Base-by-base conservation (phyloP, 805 yeast species). In the Ogataea ganodermae region DNA sequence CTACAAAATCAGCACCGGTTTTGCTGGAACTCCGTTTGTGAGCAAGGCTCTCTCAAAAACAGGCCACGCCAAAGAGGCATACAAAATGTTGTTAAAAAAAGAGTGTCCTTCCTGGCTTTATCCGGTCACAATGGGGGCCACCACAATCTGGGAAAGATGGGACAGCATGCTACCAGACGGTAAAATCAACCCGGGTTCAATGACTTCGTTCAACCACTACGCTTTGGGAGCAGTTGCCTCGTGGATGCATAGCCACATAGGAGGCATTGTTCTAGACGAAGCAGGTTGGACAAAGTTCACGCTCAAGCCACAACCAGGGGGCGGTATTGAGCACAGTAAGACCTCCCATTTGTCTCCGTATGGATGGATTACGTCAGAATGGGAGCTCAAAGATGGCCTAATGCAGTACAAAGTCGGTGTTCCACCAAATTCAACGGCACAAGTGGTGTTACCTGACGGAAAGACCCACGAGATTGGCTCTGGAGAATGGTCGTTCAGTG, bases 101-200 rank as follows among this genome's bases (percentile, higher is more conserved):
- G 38, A 50, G 33, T 47, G 55, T 30, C 64, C 64, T 14, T 59
- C 63, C 5, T 60, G 64, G 64, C 45, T 60, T n/a, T 60, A 60
- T 35, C 63, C 64, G 6, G 57, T 60, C 10, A 36, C 63, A 7
- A 55, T 60, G 61, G 64, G 64, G 3, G 64, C 64, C 10, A 60
- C 64, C 18, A 60, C 64, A 3, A 44, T 56, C 10, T 60, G 64
- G 64, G 64, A 59, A 41, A 52, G 64, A n/a, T 60, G 62, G 63
- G 61, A 60, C 35, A 60, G 64, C 39, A 56, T 60, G 60, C 39
- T 58, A 27, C 61, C 59, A 4, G 52, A 60, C 41, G 64, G 64
- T 2, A 36, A 35, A 18, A 53, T 60, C 37, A 60, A 60, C 38
- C 58, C 62, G 3, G 64, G 64, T 8, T 51, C 42, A 12, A 60